A percentile compares a stretch with the other conserved stretches of the same genome.
These are phyloP conservation scores for Bimuria novae-zelandiae DNA, from an alignment of 2,329 filamentous ascomycete genomes.

Conservation along the genomic window DNA sequence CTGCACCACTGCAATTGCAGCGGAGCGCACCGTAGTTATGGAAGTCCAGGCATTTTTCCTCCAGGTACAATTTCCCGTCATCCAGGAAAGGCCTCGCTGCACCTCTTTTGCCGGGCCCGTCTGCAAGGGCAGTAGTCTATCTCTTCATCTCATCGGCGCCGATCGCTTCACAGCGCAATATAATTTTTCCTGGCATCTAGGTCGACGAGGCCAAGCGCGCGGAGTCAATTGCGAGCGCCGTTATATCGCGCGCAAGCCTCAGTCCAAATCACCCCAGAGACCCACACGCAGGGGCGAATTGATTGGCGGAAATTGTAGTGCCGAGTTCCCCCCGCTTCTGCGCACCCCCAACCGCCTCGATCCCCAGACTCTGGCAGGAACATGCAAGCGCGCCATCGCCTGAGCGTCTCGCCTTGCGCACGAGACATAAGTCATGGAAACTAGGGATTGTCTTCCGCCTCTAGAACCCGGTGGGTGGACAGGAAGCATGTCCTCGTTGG, in stretches of 20 bases:
- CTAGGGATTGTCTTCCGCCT: conserved; percentile 31
- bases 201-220: neutral
- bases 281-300: neutral
- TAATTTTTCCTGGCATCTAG: neutral
- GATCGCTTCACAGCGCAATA: neutral
- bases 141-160: neutral
- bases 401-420: neutral
- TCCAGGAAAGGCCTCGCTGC: neutral
- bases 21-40: neutral
- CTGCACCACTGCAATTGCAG: neutral
- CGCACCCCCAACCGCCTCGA: neutral
- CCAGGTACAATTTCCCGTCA: conserved; percentile 1
- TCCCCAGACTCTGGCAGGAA: conserved; percentile 10
- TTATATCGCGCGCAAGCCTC: neutral
- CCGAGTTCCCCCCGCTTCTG: conserved; percentile 8
- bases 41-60: neutral
- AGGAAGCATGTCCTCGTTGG: conserved; percentile 3
- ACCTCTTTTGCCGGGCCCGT: conserved; percentile 4
- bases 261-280: neutral
- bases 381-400: neutral
- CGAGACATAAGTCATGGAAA: conserved; percentile 19
- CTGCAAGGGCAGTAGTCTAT: conserved; percentile 3
- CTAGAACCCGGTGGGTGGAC: conserved; percentile 11
- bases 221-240: neutral
- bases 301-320: conserved; percentile 10